These are phyloP conservation scores for Biscutella laevigata DNA, from an alignment of 441 rosid genomes.

Conservation along the genomic window DNA sequence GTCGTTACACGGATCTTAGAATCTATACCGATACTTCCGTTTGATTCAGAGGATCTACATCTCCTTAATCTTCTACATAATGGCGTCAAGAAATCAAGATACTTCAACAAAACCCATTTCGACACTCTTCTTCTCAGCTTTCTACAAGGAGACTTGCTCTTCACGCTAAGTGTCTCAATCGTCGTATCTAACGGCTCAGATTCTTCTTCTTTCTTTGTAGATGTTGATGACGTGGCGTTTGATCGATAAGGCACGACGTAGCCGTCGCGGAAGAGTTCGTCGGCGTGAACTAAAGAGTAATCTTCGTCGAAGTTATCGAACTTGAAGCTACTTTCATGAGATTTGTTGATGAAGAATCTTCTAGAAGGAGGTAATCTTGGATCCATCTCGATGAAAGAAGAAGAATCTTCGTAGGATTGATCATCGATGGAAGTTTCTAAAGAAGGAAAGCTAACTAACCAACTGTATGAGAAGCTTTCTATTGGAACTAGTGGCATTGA, in stretches of 20 bases:
- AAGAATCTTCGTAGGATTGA: conserved; percentile 57
- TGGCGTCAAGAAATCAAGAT: conserved; percentile 65
- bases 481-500: conserved; percentile 64
- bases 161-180: no score
- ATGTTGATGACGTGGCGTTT: conserved; percentile 24
- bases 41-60: conserved; percentile 25
- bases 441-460: conserved; percentile 66
- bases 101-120: conserved; percentile 47
- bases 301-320: conserved; percentile 46
- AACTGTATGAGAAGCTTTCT: conserved; percentile 86
- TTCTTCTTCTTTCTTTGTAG: conserved; percentile 31
- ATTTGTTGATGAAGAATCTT: conserved; percentile 53
- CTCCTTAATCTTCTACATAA: conserved; percentile 46
- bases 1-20: conserved; percentile 28
- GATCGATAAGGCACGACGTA: conserved; percentile 46
- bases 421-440: conserved; percentile 37
- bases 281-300: conserved; percentile 59
- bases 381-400: conserved; percentile 94
- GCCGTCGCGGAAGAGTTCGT: conserved; percentile 76
- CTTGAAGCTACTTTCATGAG: conserved; percentile 77
- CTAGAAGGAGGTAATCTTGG: conserved; percentile 81
- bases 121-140: conserved; percentile 33
- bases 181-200: conserved; percentile 30
- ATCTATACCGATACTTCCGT: conserved; percentile 23
- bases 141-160: no score